These are phyloP conservation scores for Colletotrichum lentis DNA, from an alignment of 2,329 filamentous ascomycete species.

Conservation along the genomic window DNA sequence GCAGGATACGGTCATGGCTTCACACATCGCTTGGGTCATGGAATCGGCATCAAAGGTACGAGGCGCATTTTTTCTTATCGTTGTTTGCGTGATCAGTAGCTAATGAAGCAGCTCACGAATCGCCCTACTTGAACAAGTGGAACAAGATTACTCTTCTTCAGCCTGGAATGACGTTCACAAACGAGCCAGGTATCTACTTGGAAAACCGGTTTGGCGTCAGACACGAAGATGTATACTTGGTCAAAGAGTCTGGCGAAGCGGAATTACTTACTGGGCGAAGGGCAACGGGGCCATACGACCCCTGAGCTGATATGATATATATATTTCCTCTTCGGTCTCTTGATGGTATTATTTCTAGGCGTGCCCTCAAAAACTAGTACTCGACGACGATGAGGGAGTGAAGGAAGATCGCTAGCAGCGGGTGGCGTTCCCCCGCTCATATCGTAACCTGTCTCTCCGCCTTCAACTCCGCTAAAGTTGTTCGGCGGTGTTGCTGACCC, in stretches of 20 bases:
- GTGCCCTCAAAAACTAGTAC: too few species aligned
- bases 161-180: slow-evolving; percentile 69
- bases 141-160: slow-evolving; percentile 58
- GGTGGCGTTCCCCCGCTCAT: too few species aligned
- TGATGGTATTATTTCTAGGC: too few species aligned
- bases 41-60: slow-evolving; percentile 67
- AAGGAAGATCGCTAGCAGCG: too few species aligned
- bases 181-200: slow-evolving; percentile 70
- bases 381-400: too few species aligned
- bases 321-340: too few species aligned
- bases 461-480: too few species aligned
- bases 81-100: too few species aligned
- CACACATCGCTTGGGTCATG: slow-evolving; percentile 69
- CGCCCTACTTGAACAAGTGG: slow-evolving; percentile 70
- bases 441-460: too few species aligned
- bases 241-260: slow-evolving; percentile 61
- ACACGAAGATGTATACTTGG: slow-evolving; percentile 69
- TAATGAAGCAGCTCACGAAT: slow-evolving; percentile 61
- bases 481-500: too few species aligned
- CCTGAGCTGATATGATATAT: too few species aligned
- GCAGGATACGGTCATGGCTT: slow-evolving; percentile 68
- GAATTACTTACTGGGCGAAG: slow-evolving; percentile 63
- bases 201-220: slow-evolving; percentile 67
- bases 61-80: neutral
- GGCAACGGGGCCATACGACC: slow-evolving; percentile 62